These are phyloP conservation scores for Sordaria brevicollis DNA, from an alignment of 495 filamentous ascomycete genomes.

Conservation along the genomic window DNA sequence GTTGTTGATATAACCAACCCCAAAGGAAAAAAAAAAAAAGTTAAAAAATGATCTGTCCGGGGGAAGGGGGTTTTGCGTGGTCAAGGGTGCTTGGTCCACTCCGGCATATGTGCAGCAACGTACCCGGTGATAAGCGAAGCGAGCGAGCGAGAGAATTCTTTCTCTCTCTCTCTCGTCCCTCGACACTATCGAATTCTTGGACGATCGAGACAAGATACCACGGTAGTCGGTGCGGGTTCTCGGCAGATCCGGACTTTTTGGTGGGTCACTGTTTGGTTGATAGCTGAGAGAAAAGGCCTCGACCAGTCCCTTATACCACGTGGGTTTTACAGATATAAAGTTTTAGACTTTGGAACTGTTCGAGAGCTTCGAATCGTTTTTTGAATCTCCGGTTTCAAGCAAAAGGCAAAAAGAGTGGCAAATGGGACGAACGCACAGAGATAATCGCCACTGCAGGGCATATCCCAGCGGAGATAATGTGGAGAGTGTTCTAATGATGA, in stretches of 20 bases:
- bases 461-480: not conserved
- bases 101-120: too few relatives aligned
- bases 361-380: not conserved
- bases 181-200: not conserved
- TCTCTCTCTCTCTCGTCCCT: constrained; percentile 1
- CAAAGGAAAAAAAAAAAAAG: not conserved
- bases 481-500: not conserved
- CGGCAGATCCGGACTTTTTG: not conserved
- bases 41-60: not conserved
- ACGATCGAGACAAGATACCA: not conserved
- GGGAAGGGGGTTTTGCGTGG: not conserved
- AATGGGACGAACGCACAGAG: not conserved
- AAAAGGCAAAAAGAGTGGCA: not conserved
- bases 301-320: not conserved
- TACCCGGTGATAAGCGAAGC: not conserved
- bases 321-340: not conserved
- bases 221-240: not conserved
- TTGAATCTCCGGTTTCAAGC: not conserved
- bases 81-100: not conserved
- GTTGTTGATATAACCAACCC: too few relatives aligned
- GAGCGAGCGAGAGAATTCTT: not conserved
- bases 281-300: not conserved
- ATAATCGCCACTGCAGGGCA: not conserved
- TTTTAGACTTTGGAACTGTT: not conserved
- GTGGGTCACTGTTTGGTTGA: not conserved